Conservation (phyloP, 345 rosid species). For the Streptanthus diversifolius region DNA sequence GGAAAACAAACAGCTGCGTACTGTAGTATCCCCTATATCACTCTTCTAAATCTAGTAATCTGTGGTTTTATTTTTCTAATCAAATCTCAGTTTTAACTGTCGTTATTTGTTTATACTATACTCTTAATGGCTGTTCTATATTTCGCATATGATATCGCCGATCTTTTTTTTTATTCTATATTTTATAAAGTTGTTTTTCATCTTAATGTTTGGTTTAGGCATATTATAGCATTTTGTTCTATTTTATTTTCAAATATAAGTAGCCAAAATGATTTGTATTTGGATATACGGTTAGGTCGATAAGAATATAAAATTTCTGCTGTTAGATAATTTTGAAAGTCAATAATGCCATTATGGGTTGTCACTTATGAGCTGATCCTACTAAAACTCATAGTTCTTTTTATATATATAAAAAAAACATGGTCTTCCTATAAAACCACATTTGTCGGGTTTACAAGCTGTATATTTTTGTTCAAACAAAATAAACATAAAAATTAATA, state of each 20-base stretch:
- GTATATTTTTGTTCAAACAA: background rate
- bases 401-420: too few relatives aligned
- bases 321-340: background rate
- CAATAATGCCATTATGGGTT: slow-evolving; percentile 13
- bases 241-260: too few relatives aligned
- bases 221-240: too few relatives aligned
- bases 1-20: background rate
- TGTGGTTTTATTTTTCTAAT: too few relatives aligned
- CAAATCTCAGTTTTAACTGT: too few relatives aligned
- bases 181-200: background rate
- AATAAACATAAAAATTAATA: background rate
- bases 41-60: too few relatives aligned
- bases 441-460: background rate
- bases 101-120: background rate
- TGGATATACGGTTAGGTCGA: background rate
- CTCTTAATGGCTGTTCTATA: background rate
- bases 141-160: background rate
- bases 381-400: background rate
- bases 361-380: background rate
- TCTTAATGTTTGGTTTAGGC: too few relatives aligned
- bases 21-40: background rate
- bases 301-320: background rate
- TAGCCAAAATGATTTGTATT: too few relatives aligned
- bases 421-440: too few relatives aligned
- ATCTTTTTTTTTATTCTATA: background rate